phyloP scores from a whole-genome alignment of 305 asterid genomes.

The Euphrasia arctica region DNA sequence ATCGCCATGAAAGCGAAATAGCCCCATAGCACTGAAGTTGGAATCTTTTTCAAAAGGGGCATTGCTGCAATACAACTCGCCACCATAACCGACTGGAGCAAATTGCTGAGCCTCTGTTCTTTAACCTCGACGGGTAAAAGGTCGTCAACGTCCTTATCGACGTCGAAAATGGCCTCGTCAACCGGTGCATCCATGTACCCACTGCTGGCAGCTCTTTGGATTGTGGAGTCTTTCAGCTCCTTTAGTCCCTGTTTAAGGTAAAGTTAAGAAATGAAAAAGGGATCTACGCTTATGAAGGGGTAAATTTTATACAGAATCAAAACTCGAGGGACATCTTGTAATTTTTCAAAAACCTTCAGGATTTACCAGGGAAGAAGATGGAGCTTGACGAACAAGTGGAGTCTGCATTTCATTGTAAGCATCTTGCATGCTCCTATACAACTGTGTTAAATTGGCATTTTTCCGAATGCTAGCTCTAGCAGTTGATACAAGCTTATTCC shows the following conservation, averaged over 20 bases:
- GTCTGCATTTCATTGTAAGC: constrained; percentile 91
- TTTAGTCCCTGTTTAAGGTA: constrained; percentile 65
- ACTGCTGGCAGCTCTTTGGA: constrained; percentile 62
- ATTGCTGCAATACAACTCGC: constrained; percentile 88
- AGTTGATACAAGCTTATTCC: constrained; percentile 82
- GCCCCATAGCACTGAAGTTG: constrained; percentile 97
- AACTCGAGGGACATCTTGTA: too few species aligned
- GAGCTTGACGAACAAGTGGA: constrained; percentile 79
- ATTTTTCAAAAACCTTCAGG: too few species aligned
- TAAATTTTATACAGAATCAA: too few species aligned
- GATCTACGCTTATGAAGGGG: too few species aligned
- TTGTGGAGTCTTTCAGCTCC: constrained; percentile 81
- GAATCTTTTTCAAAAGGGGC: constrained; percentile 87
- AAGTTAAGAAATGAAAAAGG: neutral
- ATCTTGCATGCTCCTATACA: constrained; percentile 72
- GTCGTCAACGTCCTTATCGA: constrained; percentile 88
- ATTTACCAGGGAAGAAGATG: constrained; percentile 55
- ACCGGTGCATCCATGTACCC: constrained; percentile 88
- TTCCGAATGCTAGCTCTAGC: constrained; percentile 60
- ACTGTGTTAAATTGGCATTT: constrained; percentile 75
- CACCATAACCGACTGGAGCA: constrained; percentile 83
- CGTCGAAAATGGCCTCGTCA: constrained; percentile 74
- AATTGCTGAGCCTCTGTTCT: constrained; percentile 92
- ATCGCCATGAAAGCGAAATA: constrained; percentile 99
- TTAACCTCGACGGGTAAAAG: constrained; percentile 91